phyloP scores from a whole-genome alignment of 2,329 filamentous ascomycete species.

The Xylaria sp. region DNA sequence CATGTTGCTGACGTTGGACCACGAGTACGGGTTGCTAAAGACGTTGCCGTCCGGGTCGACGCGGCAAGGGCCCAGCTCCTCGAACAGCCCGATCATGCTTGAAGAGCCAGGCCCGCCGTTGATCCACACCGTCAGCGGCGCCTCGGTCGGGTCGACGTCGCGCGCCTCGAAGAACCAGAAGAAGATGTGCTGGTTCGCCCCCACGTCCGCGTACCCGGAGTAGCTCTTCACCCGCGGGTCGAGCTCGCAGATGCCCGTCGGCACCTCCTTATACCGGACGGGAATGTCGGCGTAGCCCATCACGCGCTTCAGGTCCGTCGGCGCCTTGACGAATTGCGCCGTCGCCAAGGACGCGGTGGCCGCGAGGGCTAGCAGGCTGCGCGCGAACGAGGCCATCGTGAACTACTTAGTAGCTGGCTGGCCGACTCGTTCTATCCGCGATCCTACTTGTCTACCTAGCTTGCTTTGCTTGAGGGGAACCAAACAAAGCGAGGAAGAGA shows the following conservation, averaged over 20 bases:
- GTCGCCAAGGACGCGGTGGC: conserved; percentile 38
- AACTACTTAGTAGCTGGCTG: neutral
- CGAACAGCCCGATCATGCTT: conserved; percentile 66
- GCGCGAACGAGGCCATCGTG: conserved; percentile 42
- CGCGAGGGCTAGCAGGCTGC: conserved; percentile 39
- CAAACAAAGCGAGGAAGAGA: neutral
- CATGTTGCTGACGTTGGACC: conserved; percentile 69
- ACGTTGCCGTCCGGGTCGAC: conserved; percentile 58
- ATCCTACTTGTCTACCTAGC: neutral
- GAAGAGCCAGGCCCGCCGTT: conserved; percentile 65
- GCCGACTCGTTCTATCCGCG: neutral
- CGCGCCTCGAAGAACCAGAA: conserved; percentile 64
- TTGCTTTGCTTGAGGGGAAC: neutral
- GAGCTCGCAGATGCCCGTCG: conserved; percentile 58
- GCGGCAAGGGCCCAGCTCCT: conserved; percentile 55
- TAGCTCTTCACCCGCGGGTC: conserved; percentile 56
- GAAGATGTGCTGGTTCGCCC: conserved; percentile 55
- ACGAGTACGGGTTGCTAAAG: conserved; percentile 67
- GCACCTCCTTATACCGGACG: conserved; percentile 61
- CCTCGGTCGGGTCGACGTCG: conserved; percentile 55
- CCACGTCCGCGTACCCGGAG: conserved; percentile 57
- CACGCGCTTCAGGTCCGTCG: conserved; percentile 44
- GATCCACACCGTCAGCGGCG: conserved; percentile 63
- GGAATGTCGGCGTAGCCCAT: conserved; percentile 52
- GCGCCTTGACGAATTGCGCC: conserved; percentile 48